A percentile compares a stretch with the other conserved stretches of the same genome.
Conservation (phyloP, 805 yeast species). For the Barnettozyma sp. region DNA sequence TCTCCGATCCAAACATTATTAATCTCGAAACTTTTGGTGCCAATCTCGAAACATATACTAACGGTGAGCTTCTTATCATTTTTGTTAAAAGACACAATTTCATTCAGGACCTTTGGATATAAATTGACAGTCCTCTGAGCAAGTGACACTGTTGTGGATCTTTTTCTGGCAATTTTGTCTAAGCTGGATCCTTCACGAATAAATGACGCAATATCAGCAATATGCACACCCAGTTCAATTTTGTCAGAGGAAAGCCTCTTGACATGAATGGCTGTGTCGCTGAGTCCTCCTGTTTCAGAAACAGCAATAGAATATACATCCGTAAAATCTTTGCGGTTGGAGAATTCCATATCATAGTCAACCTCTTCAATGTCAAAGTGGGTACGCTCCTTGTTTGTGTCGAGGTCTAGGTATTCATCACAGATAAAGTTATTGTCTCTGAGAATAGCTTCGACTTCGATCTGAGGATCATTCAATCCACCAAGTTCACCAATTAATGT, state of each 20-base stretch:
- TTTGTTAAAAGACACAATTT: constrained; percentile 52
- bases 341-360: constrained; percentile 23
- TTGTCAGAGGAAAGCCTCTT: constrained; percentile 50
- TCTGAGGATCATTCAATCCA: constrained; percentile 61
- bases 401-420: constrained; percentile 56
- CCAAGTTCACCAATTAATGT: constrained; percentile 86
- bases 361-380: constrained; percentile 30
- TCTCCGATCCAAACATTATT: constrained; percentile 74
- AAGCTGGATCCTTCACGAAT: constrained; percentile 66
- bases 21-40: constrained; percentile 62
- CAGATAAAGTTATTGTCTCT: constrained; percentile 80
- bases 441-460: constrained; percentile 82
- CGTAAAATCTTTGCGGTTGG: constrained; percentile 44
- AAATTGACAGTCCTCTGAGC: constrained; percentile 67
- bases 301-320: constrained; percentile 60
- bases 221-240: constrained; percentile 81
- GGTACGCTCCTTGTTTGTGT: constrained; percentile 20
- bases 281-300: constrained; percentile 47
- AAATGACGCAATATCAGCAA: constrained; percentile 69
- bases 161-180: constrained; percentile 84
- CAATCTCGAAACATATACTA: constrained; percentile 75
- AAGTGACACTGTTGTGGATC: constrained; percentile 82
- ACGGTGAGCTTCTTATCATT: constrained; percentile 58
- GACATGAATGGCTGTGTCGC: constrained; percentile 82
- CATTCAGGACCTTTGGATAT: constrained; percentile 59